These are phyloP conservation scores for Juglanconis juglandina DNA, from an alignment of 2,329 filamentous ascomycete species.

Conservation along the genomic window DNA sequence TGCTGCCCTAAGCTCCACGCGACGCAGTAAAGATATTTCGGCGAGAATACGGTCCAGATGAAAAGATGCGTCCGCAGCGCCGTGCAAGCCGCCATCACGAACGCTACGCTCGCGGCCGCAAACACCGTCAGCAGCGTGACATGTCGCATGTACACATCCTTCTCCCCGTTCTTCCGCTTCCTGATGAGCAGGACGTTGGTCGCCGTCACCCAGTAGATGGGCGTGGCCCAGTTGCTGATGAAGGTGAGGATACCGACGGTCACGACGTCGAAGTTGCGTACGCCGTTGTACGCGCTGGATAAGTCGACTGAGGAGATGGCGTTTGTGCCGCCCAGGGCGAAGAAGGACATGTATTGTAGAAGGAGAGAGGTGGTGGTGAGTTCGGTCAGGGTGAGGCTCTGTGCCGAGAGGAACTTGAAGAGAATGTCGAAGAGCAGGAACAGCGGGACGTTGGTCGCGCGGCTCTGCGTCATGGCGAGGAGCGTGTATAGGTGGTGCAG, in stretches of 20 bases:
- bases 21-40: conserved; percentile 90
- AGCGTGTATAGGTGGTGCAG: conserved; percentile 71
- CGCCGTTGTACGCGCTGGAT: conserved; percentile 91
- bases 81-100: conserved; percentile 87
- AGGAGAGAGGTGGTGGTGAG: conserved; percentile 70
- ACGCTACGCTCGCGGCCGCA: conserved; percentile 58
- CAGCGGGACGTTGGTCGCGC: conserved; percentile 79
- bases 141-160: conserved; percentile 46
- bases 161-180: conserved; percentile 24
- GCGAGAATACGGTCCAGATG: conserved; percentile 98
- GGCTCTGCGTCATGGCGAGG: conserved; percentile 82
- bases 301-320: conserved; percentile 94
- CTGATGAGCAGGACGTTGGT: conserved; percentile 57
- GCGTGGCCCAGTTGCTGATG: conserved; percentile 83
- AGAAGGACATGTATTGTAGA: conserved; percentile 80
- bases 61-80: conserved; percentile 84
- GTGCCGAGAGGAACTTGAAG: conserved; percentile 45
- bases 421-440: conserved; percentile 70
- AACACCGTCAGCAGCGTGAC: conserved; percentile 68
- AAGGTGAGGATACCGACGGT: conserved; percentile 83
- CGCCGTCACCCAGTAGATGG: conserved; percentile 79
- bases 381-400: conserved; percentile 51
- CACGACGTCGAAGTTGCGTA: conserved; percentile 75
- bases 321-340: conserved; percentile 86
- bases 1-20: conserved; percentile 86